Evolutionary conservation across 441 rosid species (phyloP).

Genomic region (Euphorbia corollata): DNA sequence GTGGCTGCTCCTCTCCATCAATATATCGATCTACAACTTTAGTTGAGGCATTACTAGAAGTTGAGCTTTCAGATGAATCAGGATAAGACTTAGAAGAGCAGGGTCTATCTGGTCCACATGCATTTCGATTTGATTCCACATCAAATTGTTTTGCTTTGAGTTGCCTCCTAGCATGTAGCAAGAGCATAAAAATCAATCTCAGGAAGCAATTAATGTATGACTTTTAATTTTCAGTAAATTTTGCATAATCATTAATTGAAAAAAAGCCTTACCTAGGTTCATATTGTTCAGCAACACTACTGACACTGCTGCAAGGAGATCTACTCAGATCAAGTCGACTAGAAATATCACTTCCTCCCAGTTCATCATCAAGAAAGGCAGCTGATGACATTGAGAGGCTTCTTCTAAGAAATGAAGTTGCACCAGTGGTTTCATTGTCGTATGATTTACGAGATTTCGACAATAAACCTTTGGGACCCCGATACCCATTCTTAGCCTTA

Average conservation of each 20-base stretch:
- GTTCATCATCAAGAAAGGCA: constrained; percentile 47
- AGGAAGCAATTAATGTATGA: background rate
- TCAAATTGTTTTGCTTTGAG: constrained; percentile 45
- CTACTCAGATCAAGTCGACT: constrained; percentile 31
- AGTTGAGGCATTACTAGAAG: constrained; percentile 70
- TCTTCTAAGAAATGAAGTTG: constrained; percentile 52
- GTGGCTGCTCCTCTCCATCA: constrained; percentile 81
- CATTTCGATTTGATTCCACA: constrained; percentile 26
- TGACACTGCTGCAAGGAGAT: constrained; percentile 35
- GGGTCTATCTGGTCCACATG: constrained; percentile 31
- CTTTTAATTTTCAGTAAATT: background rate
- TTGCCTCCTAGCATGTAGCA: constrained; percentile 26
- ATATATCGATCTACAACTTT: constrained; percentile 82
- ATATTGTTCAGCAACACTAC: constrained; percentile 24
- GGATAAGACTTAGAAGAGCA: constrained; percentile 33
- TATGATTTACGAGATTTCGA: constrained; percentile 43
- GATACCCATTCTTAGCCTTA: constrained; percentile 30
- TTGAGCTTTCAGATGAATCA: constrained; percentile 62
- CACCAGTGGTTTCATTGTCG: constrained; percentile 36
- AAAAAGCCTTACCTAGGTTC: constrained; percentile 44
- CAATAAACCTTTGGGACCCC: constrained; percentile 31
- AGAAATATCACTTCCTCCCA: constrained; percentile 32
- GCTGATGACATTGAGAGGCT: constrained; percentile 76
- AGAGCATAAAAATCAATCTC: constrained; percentile 17
- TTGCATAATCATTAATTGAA: constrained; percentile 6